Evolutionary conservation across 2,329 filamentous ascomycete species (phyloP), one percentile per base, ranked within the genome.

Genomic region (Pyricularia grisea): DNA sequence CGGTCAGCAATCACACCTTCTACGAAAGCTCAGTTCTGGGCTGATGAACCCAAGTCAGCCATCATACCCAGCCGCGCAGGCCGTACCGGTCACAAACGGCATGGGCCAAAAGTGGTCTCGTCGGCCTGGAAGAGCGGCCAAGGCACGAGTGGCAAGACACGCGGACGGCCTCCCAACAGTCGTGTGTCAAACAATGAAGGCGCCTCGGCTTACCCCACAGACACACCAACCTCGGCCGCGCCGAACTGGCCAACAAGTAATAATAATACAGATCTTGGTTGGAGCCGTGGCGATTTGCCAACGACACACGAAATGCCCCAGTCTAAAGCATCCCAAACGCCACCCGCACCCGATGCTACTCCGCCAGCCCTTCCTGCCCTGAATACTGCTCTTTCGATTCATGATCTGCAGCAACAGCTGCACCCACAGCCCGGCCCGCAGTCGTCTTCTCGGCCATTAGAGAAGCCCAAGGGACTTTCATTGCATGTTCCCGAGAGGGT

Each of bases 101-200:
- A 96, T 76, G 93, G 93, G 0, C 91, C 93, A 0, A 88, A 88
- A 75, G 93, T 92, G 7, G 92, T 97, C 0, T 97, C 93, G 0
- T 97, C 93, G 11, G 94, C 94, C 0, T 97, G 94, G 94, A 88
- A 90, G 69, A 88, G 88, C 70, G 86, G 86, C 20, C 82, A 84
- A 58, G 83, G 88, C 14, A 81, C 86, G 1, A 87, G 84, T 4
- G 89, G 90, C 1, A 96, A 94, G 77, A 84, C 91, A 17, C 84
- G 93, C 72, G 93, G 94, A 7, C 84, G 94, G 70, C 94, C 94
- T 61, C 92, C 92, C 0, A 91, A 89, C 69, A 92, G 90, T 73
- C 85, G 88, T 30, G 85, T 83, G n/a, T 68, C 71, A 14, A 73
- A 81, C 73, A 23, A 63, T 30, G 70, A 83, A 84, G 88, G 88